A percentile compares a stretch with the other conserved stretches of the same genome.
Conservation (phyloP, 306 rosid species). For the Crotalaria pallida region DNA sequence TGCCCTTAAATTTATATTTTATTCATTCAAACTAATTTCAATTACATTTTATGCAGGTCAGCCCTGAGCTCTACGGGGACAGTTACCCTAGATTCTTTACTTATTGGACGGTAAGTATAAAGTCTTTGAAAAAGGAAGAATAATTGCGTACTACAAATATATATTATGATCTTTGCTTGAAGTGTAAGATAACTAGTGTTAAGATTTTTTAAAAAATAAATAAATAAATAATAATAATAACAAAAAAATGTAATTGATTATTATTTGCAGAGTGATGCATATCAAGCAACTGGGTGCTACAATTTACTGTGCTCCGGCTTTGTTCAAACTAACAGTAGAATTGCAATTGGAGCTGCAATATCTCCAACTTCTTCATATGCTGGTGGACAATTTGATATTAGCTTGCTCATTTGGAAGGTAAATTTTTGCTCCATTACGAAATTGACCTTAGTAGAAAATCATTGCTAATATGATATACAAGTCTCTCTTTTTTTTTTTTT, state of each 20-base stretch:
- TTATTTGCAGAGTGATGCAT: slow-evolving; percentile 77
- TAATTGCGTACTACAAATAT: not conserved
- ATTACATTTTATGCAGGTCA: slow-evolving; percentile 59
- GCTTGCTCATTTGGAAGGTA: slow-evolving; percentile 94
- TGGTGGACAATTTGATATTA: slow-evolving; percentile 87
- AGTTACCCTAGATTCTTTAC: slow-evolving; percentile 89
- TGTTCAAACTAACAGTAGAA: slow-evolving; percentile 80
- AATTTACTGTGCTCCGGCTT: slow-evolving; percentile 89
- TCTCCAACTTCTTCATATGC: slow-evolving; percentile 78
- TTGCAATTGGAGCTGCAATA: slow-evolving; percentile 95
- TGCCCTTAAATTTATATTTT: not conserved
- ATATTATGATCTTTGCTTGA: slow-evolving; percentile 13
- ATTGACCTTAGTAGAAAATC: not conserved
- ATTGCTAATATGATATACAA: not conserved
- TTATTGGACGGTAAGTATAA: slow-evolving; percentile 86
- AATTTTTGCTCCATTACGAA: not conserved
- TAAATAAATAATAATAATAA: not conserved
- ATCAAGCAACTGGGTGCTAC: slow-evolving; percentile 96
- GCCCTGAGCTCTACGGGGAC: slow-evolving; percentile 97
- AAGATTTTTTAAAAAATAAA: not conserved
- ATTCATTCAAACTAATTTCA: slow-evolving; percentile 31
- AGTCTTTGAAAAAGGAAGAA: not conserved
- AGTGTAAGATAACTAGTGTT: not conserved
- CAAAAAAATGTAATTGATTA: not conserved
- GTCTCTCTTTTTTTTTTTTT: not conserved